Evolutionary conservation across 108 stramenopile species (phyloP).

Genomic region (Cyclostephanos invisitatus): DNA sequence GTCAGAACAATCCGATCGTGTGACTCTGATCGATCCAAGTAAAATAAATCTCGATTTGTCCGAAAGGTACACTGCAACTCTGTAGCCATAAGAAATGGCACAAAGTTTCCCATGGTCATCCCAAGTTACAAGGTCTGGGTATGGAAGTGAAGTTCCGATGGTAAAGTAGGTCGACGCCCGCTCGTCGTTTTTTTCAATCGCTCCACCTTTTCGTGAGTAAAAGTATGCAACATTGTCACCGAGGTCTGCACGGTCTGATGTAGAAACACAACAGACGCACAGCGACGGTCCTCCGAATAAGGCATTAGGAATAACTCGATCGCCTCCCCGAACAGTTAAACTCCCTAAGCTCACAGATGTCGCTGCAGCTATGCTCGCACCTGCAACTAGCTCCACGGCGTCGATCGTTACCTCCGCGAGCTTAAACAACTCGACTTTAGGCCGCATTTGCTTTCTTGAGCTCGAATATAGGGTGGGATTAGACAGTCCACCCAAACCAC

Average conservation of each 20-base stretch:
- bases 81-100: constrained; percentile 59
- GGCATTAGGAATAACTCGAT: constrained; percentile 60
- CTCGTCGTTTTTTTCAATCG: constrained; percentile 50
- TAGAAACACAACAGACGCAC: constrained; percentile 56
- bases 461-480: constrained; percentile 21
- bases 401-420: constrained; percentile 56
- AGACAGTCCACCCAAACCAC: constrained; percentile 1
- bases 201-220: constrained; percentile 59
- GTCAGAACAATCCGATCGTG: constrained; percentile 21
- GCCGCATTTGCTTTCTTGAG: constrained; percentile 26
- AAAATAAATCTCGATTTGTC: constrained; percentile 64
- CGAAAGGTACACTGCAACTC: constrained; percentile 75
- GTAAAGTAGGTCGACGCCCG: constrained; percentile 57
- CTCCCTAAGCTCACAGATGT: constrained; percentile 63
- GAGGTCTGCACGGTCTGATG: constrained; percentile 37
- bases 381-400: constrained; percentile 54
- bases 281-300: constrained; percentile 84
- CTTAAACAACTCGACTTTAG: constrained; percentile 63
- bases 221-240: constrained; percentile 73
- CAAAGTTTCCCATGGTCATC: constrained; percentile 80
- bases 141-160: constrained; percentile 77
- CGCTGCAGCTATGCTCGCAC: constrained; percentile 54
- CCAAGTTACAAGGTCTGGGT: constrained; percentile 79
- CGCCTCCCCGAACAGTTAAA: constrained; percentile 68
- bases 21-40: constrained; percentile 59